A percentile compares a stretch with the other conserved stretches of the same genome.
phyloP scores from a whole-genome alignment of 179 eudicot genomes.

The Vitellaria paradoxa region DNA sequence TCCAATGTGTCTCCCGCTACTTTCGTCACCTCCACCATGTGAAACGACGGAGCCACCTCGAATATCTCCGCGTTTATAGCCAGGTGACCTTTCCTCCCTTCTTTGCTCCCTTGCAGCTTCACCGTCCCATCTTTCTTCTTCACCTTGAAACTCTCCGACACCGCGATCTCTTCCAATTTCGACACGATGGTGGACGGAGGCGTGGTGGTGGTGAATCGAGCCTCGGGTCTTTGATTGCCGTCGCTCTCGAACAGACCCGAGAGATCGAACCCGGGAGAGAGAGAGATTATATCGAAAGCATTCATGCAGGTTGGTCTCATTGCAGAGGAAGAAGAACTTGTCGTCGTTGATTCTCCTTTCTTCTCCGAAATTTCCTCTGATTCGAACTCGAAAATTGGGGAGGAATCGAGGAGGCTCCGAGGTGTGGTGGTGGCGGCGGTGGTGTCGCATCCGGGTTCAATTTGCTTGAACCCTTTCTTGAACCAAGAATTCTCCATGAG shows the following conservation, averaged over 20 bases:
- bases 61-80: conserved; percentile 75
- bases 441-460: conserved; percentile 10
- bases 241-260: conserved; percentile 55
- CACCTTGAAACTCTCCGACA: conserved; percentile 43
- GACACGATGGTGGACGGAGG: conserved; percentile 51
- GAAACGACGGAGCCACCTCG: conserved; percentile 69
- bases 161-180: conserved; percentile 59
- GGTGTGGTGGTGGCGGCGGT: conserved; percentile 12
- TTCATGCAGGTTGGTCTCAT: conserved; percentile 56
- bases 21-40: conserved; percentile 74
- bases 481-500: conserved; percentile 67
- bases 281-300: conserved; percentile 78
- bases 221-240: conserved; percentile 17
- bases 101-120: conserved; percentile 48
- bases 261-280: conserved; percentile 64
- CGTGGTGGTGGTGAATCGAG: conserved; percentile 48
- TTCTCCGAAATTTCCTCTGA: conserved; percentile 14
- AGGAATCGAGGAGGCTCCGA: conserved; percentile 37
- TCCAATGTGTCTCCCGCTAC: conserved; percentile 70
- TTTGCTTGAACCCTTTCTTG: conserved; percentile 44
- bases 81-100: conserved; percentile 69
- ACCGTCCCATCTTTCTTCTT: conserved; percentile 55
- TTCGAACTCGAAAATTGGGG: conserved; percentile 25
- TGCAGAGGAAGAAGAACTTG: neutral
- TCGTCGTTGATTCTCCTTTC: neutral